Percentiles rank a stretch among this genome's conserved stretches.
These are phyloP conservation scores for Penicillium herquei DNA, from an alignment of 495 filamentous ascomycete genomes.

Conservation along the genomic window DNA sequence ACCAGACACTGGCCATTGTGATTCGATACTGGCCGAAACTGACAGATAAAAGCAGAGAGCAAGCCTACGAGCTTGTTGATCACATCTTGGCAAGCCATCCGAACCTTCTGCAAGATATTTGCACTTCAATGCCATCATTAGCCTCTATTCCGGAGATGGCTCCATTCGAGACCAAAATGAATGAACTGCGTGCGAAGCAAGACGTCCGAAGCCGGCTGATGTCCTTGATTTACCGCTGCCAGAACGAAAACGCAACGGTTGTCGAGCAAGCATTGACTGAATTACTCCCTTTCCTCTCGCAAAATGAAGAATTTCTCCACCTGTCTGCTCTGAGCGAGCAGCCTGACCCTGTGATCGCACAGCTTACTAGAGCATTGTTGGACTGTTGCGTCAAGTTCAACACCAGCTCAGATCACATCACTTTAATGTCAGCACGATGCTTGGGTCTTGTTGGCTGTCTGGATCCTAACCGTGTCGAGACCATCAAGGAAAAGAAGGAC, in stretches of 20 bases:
- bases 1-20: slow-evolving; percentile 85
- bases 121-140: slow-evolving; percentile 75
- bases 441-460: slow-evolving; percentile 86
- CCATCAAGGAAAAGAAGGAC: slow-evolving; percentile 68
- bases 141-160: slow-evolving; percentile 66
- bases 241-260: slow-evolving; percentile 80
- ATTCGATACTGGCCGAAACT: slow-evolving; percentile 75
- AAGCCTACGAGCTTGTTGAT: slow-evolving; percentile 59
- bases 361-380: slow-evolving; percentile 71
- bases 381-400: slow-evolving; percentile 81
- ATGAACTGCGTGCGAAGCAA: slow-evolving; percentile 57
- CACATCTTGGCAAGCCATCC: slow-evolving; percentile 62
- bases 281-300: slow-evolving; percentile 66
- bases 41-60: slow-evolving; percentile 54
- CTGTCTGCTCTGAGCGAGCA: slow-evolving; percentile 81
- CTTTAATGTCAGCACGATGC: slow-evolving; percentile 71
- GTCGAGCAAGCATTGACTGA: slow-evolving; percentile 77
- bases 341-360: slow-evolving; percentile 69
- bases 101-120: slow-evolving; percentile 57
- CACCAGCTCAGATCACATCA: slow-evolving; percentile 61
- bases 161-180: slow-evolving; percentile 61
- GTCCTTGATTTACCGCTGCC: slow-evolving; percentile 68
- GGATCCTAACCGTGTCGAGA: slow-evolving; percentile 86
- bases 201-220: slow-evolving; percentile 62
- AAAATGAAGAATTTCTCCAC: slow-evolving; percentile 79